Conservation (phyloP, 1,284 basidiomycete genomes). For the Melanopsichium pennsylvanicum region DNA sequence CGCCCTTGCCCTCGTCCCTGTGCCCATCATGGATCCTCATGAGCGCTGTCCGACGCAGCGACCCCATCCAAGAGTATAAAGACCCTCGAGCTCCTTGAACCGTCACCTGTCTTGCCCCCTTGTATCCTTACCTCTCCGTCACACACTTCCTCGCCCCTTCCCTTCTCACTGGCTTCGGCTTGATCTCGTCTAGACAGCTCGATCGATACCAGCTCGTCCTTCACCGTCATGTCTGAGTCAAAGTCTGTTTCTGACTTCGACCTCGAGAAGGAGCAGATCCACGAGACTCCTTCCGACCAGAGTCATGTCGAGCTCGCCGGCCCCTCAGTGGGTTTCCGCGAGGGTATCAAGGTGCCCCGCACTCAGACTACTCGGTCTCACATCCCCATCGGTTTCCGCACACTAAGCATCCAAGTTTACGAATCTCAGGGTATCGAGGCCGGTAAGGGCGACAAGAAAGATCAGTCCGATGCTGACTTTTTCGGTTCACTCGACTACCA, state of each 20-base stretch:
- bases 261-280: slow-evolving; percentile 33
- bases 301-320: slow-evolving; percentile 8
- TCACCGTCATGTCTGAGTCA: slow-evolving; percentile 24
- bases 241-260: slow-evolving; percentile 32
- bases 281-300: slow-evolving; percentile 14
- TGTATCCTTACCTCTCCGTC: neutral
- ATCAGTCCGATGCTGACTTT: slow-evolving; percentile 42
- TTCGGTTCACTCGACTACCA: slow-evolving; percentile 71
- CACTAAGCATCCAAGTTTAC: slow-evolving; percentile 57
- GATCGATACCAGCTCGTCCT: slow-evolving; percentile 8
- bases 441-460: slow-evolving; percentile 17
- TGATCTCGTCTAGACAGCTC: slow-evolving; percentile 13
- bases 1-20: too few relatives aligned
- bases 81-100: neutral
- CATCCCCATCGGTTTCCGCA: slow-evolving; percentile 58
- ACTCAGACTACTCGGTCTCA: slow-evolving; percentile 38
- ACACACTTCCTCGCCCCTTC: neutral
- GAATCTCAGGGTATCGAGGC: slow-evolving; percentile 40
- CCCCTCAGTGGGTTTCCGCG: slow-evolving; percentile 23
- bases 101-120: neutral
- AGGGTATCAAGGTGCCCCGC: slow-evolving; percentile 36
- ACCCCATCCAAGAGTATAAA: slow-evolving; percentile 4
- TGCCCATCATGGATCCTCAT: too few relatives aligned
- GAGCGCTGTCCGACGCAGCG: neutral
- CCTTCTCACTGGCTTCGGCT: slow-evolving; percentile 6